A percentile compares a stretch with the other conserved stretches of the same genome.
Conservation (phyloP, 345 rosid species). For the Atalantia buxifolia region DNA sequence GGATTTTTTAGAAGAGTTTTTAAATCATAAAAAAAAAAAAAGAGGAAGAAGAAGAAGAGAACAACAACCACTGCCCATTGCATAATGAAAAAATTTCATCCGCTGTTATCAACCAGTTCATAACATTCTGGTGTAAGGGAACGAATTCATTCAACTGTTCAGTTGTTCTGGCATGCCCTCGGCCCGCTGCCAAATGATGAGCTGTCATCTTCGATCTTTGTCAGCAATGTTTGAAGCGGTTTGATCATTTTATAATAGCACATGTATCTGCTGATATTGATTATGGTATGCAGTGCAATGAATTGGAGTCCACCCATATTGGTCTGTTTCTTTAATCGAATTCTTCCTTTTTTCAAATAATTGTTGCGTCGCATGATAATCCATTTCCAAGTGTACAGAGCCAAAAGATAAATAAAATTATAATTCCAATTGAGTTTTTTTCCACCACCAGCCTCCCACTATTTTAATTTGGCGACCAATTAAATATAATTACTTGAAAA, state of each 20-base stretch:
- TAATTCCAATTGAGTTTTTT: too few relatives aligned
- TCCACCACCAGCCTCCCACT: too few relatives aligned
- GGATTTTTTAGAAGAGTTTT: background rate
- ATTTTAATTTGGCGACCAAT: too few relatives aligned
- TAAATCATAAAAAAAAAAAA: too few relatives aligned
- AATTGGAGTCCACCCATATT: conserved; percentile 10
- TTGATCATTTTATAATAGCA: background rate
- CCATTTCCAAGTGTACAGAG: too few relatives aligned
- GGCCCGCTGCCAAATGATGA: conserved; percentile 9
- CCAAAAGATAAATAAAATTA: too few relatives aligned
- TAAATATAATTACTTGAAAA: too few relatives aligned
- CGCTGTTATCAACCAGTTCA: background rate
- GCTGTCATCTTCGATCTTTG: background rate
- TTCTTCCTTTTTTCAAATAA: too few relatives aligned
- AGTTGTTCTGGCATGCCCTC: background rate
- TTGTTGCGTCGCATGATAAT: too few relatives aligned
- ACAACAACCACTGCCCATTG: background rate
- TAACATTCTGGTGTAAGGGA: background rate
- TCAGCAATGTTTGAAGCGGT: background rate
- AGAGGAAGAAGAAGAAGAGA: too few relatives aligned
- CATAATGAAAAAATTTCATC: conserved; percentile 9
- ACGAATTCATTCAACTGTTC: background rate
- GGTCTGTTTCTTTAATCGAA: background rate
- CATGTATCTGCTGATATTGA: rapidly evolving
- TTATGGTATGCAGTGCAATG: background rate